Conservation (phyloP, 108 stramenopile genomes). For the Skeletonema costatum region DNA sequence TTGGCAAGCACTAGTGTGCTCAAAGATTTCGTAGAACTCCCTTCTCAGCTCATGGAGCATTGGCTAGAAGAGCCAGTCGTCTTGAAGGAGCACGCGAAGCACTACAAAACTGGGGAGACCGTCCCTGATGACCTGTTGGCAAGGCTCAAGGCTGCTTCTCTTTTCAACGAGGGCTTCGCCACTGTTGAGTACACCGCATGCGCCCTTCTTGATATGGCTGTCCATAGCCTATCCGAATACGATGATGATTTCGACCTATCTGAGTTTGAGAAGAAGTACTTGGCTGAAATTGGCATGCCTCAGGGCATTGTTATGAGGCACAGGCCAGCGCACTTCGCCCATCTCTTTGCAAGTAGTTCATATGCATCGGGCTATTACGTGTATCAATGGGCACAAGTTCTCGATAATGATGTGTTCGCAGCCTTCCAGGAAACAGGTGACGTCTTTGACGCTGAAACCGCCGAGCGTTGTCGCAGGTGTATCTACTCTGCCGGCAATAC, state of each 20-base stretch:
- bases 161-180: slow-evolving; percentile 81
- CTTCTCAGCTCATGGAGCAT: slow-evolving; percentile 83
- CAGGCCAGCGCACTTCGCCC: slow-evolving; percentile 71
- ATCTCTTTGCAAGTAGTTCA: slow-evolving; percentile 56
- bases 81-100: slow-evolving; percentile 64
- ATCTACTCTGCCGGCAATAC: slow-evolving; percentile 81
- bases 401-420: slow-evolving; percentile 79
- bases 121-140: slow-evolving; percentile 72
- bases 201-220: slow-evolving; percentile 75
- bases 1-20: slow-evolving; percentile 74
- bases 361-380: slow-evolving; percentile 82
- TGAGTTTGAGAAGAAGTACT: slow-evolving; percentile 65
- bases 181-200: slow-evolving; percentile 81
- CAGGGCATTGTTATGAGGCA: slow-evolving; percentile 82
- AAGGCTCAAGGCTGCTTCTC: slow-evolving; percentile 64
- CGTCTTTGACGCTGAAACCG: slow-evolving; percentile 62
- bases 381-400: slow-evolving; percentile 39
- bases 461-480: slow-evolving; percentile 59
- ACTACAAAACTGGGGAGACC: slow-evolving; percentile 66
- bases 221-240: slow-evolving; percentile 75
- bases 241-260: slow-evolving; percentile 64
- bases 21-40: slow-evolving; percentile 77
- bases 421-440: slow-evolving; percentile 77
- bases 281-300: slow-evolving; percentile 77
- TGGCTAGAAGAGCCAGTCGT: slow-evolving; percentile 72